Evolutionary conservation across 371 early-diverging fungal genomes (phyloP).

Genomic region (Parasitella parasitica): DNA sequence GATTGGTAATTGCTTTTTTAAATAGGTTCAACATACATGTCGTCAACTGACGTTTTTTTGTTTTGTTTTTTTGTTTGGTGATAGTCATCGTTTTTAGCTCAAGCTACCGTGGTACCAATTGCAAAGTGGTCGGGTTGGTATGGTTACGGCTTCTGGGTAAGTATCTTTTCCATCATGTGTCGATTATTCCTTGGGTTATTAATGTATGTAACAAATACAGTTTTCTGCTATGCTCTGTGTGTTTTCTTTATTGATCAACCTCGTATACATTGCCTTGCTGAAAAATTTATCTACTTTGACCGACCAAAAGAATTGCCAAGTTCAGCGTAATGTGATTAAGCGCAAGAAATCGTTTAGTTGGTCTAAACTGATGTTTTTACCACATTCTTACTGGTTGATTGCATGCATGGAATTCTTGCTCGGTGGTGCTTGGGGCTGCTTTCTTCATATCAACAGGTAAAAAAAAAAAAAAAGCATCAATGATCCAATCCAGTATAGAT

Average conservation of each 20-base stretch:
- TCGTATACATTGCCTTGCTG: slow-evolving; percentile 59
- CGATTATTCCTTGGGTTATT: not conserved
- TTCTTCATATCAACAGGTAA: slow-evolving; percentile 69
- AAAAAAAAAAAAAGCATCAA: no score
- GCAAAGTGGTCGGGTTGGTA: slow-evolving; percentile 64
- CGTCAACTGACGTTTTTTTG: slow-evolving; percentile 6
- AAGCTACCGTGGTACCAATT: slow-evolving; percentile 69
- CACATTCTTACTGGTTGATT: slow-evolving; percentile 68
- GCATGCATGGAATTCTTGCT: slow-evolving; percentile 61
- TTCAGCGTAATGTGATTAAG: slow-evolving; percentile 46
- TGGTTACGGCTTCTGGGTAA: slow-evolving; percentile 73
- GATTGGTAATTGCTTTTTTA: slow-evolving; percentile 42
- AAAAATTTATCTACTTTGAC: slow-evolving; percentile 20
- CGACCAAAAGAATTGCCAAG: slow-evolving; percentile 18
- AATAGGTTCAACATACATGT: not conserved
- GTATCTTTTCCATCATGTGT: not conserved
- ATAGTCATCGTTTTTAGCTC: slow-evolving; percentile 62
- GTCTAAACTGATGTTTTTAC: slow-evolving; percentile 56
- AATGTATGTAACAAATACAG: slow-evolving; percentile 15
- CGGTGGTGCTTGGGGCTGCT: slow-evolving; percentile 75
- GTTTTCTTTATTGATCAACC: slow-evolving; percentile 59
- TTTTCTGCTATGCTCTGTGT: slow-evolving; percentile 62
- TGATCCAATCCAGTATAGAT: not conserved
- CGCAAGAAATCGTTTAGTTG: slow-evolving; percentile 63
- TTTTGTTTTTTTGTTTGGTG: no score